Evolutionary conservation across 352 stramenopile species (phyloP), one percentile per base, ranked within the genome.

Genomic region (Saprolegnia diclina): DNA sequence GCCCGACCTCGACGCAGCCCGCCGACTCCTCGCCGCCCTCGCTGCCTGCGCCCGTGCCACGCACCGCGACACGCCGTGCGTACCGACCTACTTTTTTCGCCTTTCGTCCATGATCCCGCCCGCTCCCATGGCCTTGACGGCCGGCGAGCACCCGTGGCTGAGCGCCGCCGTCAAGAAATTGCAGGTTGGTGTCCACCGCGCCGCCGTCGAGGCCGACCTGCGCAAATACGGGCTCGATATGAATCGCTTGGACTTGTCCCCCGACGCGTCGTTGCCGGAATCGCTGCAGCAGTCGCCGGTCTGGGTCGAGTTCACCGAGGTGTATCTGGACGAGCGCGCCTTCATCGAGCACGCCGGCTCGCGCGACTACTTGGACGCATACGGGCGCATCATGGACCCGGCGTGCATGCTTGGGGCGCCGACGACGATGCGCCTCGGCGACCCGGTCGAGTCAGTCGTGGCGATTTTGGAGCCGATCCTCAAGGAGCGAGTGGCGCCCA

Each of bases 61-160:
- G 21, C 48, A 56, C 21, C 48, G 48, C 48, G 48, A 56, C 48
- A 56, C 48, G 21, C 48, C 48, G 21, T 56, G 48, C 26, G 48
- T 56, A 3, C 48, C 48, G 26, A 56, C 48, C 19, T 56, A 56
- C 21, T 56, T 56, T 24, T 56, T 56, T 7, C 14, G 48, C 16
- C 21, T 56, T 7, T 32, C 48, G 16, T 9, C 14, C 10, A 32
- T 24, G 10, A 29, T 32, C 48, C 48, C 48, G 26, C 16, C 26
- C 19, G 26, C 16, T 56, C 48, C 48, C 19, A 3, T 24, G 19
- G 21, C 21, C 48, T n/a, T 24, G 21, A 56, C 48, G 21, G 48
- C 26, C 16, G 48, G 48, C 14, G 48, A n/a, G 48, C 26, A 56
- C 21, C 48, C 48, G 16, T 24, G 10, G 21, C 48, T 56, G 48